phyloP scores from a whole-genome alignment of 2,329 filamentous ascomycete genomes.

The Talaromyces sp. region DNA sequence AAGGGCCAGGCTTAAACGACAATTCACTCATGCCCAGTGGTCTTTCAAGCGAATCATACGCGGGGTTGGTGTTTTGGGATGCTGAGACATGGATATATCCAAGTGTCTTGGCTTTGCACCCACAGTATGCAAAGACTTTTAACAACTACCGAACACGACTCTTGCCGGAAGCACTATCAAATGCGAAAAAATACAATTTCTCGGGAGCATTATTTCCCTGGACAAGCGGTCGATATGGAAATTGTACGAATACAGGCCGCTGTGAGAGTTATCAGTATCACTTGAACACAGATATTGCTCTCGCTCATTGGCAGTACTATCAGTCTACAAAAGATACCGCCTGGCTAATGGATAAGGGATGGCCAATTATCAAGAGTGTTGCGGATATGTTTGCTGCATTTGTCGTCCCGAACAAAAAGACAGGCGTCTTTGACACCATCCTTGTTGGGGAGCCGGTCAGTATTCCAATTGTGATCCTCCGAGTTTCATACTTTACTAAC shows the following conservation, averaged over 20 bases:
- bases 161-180: constrained; percentile 48
- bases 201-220: constrained; percentile 55
- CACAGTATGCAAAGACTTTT: constrained; percentile 52
- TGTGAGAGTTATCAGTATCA: constrained; percentile 63
- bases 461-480: background rate
- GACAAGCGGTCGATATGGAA: constrained; percentile 56
- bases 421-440: constrained; percentile 33
- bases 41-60: constrained; percentile 56
- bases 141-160: constrained; percentile 52
- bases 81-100: constrained; percentile 57
- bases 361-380: constrained; percentile 54
- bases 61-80: constrained; percentile 54
- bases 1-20: constrained; percentile 41
- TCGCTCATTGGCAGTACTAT: constrained; percentile 52
- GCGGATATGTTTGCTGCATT: constrained; percentile 45
- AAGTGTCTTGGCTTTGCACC: constrained; percentile 53
- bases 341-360: constrained; percentile 46
- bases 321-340: constrained; percentile 48
- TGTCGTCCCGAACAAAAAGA: constrained; percentile 49
- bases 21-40: constrained; percentile 54
- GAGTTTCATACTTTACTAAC: background rate
- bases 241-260: constrained; percentile 53
- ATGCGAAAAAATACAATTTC: constrained; percentile 46
- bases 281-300: constrained; percentile 57
- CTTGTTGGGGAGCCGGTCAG: constrained; percentile 60